phyloP scores from a whole-genome alignment of 129 eudicot genomes.

The Flaveria bidentis region DNA sequence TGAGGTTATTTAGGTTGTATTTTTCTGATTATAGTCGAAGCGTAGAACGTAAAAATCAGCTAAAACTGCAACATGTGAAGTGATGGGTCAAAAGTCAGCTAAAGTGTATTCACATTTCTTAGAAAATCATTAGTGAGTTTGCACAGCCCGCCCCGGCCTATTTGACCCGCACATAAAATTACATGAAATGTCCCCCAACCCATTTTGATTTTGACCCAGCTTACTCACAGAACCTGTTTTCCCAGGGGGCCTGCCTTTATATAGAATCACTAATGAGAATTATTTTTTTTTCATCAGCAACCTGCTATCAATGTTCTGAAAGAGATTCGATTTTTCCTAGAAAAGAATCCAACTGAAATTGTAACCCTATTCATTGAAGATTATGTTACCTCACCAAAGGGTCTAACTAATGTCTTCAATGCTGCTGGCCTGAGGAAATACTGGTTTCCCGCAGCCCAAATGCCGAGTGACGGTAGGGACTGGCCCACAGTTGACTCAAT shows the following conservation, averaged over 20 bases:
- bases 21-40: not conserved
- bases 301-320: slow-evolving; percentile 80
- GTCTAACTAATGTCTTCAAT: slow-evolving; percentile 72
- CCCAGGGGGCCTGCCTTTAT: not conserved
- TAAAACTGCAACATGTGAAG: not conserved
- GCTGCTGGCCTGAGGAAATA: slow-evolving; percentile 79
- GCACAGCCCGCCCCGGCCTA: not conserved
- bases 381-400: slow-evolving; percentile 86
- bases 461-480: slow-evolving; percentile 84
- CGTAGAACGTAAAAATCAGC: not conserved
- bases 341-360: slow-evolving; percentile 75
- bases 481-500: slow-evolving; percentile 96
- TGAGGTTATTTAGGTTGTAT: not conserved
- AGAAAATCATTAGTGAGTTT: not conserved
- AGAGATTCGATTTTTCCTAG: slow-evolving; percentile 70
- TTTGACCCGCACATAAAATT: not conserved
- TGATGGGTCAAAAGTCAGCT: not conserved
- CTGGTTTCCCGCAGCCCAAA: slow-evolving; percentile 83
- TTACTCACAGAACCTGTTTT: not conserved
- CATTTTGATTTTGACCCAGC: not conserved
- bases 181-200: not conserved
- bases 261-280: slow-evolving; percentile 20
- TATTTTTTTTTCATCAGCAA: slow-evolving; percentile 46
- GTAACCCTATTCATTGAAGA: slow-evolving; percentile 88
- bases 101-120: not conserved